These are phyloP conservation scores for Myotisia sp. DNA, from an alignment of 2,329 filamentous ascomycete genomes.

Conservation along the genomic window DNA sequence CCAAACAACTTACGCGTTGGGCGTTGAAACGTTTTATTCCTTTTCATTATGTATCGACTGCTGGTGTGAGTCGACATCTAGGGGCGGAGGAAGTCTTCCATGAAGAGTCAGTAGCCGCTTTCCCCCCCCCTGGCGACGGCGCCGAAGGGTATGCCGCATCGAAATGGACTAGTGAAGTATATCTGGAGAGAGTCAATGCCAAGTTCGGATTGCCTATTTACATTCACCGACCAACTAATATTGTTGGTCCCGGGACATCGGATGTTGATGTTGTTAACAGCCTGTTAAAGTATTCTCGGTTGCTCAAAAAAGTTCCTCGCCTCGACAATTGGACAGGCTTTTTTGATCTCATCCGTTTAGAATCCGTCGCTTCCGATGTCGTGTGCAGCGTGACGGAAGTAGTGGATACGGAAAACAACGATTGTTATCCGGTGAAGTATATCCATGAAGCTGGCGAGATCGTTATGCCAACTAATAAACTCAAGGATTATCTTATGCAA, in stretches of 20 bases:
- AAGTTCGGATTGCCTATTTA: constrained; percentile 4
- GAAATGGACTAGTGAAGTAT: constrained; percentile 29
- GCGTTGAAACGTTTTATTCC: constrained; percentile 14
- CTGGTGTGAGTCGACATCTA: constrained; percentile 20
- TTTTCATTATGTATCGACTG: constrained; percentile 22
- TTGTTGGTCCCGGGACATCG: constrained; percentile 7
- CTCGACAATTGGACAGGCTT: constrained; percentile 6
- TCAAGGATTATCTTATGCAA: constrained; percentile 5
- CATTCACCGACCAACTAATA: constrained; percentile 6
- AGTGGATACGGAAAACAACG: neutral
- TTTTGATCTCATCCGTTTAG: constrained; percentile 9
- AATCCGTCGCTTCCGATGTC: constrained; percentile 6
- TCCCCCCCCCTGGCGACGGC: constrained; percentile 14
- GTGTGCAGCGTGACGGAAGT: constrained; percentile 1
- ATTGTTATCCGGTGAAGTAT: neutral
- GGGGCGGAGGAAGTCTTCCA: constrained; percentile 12
- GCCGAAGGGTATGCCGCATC: constrained; percentile 23
- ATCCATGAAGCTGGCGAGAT: constrained; percentile 7
- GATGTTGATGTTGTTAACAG: constrained; percentile 9
- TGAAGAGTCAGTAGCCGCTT: constrained; percentile 10
- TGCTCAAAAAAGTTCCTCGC: constrained; percentile 6
- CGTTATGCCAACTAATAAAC: constrained; percentile 6
- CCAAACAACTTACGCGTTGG: constrained; percentile 14
- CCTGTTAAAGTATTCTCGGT: constrained; percentile 8
- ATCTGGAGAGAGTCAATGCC: constrained; percentile 14